phyloP scores from a whole-genome alignment of 345 rosid genomes.

The Eucalyptus curtisii region DNA sequence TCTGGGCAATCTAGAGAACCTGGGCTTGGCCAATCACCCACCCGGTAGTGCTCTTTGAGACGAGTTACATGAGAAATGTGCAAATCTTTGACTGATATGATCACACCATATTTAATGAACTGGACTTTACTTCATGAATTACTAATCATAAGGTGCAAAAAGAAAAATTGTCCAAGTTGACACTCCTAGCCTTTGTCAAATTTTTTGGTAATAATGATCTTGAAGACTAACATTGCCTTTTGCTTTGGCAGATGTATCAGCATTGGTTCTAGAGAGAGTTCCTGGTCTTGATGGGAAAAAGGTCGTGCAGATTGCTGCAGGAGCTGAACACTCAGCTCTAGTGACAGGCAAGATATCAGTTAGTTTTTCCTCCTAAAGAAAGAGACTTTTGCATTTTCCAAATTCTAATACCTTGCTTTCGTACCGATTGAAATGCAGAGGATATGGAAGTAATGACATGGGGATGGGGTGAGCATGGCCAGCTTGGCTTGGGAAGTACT shows the following conservation, averaged over 20 bases:
- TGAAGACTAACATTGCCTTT: background rate
- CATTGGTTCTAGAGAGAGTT: conserved; percentile 30
- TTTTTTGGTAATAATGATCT: background rate
- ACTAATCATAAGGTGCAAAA: background rate
- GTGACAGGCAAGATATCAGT: conserved; percentile 36
- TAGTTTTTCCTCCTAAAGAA: background rate
- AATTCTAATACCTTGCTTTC: background rate
- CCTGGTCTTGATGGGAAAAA: conserved; percentile 21
- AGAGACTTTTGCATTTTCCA: background rate
- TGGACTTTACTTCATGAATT: background rate
- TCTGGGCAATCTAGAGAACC: conserved; percentile 26
- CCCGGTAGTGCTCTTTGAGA: conserved; percentile 13
- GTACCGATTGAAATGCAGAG: conserved; percentile 16
- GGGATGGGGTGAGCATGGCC: conserved; percentile 99
- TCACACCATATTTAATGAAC: background rate
- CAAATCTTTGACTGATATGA: background rate
- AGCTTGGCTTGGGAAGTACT: conserved; percentile 71
- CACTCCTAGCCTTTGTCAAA: background rate
- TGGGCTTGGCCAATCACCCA: conserved; percentile 13
- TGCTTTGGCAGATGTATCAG: background rate
- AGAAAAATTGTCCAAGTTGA: background rate
- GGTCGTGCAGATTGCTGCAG: conserved; percentile 55
- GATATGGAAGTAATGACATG: conserved; percentile 55
- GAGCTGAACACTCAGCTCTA: conserved; percentile 86
- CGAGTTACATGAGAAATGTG: background rate